Evolutionary conservation across 441 rosid species (phyloP).

Genomic region (Erodium trifolium): DNA sequence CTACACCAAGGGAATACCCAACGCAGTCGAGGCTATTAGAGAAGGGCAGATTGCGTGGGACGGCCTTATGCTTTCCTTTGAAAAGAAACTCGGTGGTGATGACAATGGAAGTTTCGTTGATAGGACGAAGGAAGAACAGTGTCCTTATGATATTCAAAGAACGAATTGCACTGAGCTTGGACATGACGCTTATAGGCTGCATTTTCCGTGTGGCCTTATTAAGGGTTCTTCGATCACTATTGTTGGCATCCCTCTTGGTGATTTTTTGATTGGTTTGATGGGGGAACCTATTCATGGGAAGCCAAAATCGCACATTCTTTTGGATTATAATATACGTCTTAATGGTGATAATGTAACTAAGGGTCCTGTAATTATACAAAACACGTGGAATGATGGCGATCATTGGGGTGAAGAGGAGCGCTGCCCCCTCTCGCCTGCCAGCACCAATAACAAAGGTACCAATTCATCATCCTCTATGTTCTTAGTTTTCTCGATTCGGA

Average conservation of each 20-base stretch:
- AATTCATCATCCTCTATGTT: not conserved
- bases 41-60: slow-evolving; percentile 31
- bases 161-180: slow-evolving; percentile 18
- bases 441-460: slow-evolving; percentile 28
- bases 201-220: slow-evolving; percentile 31
- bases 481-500: not conserved
- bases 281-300: slow-evolving; percentile 30
- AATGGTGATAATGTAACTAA: slow-evolving; percentile 30
- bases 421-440: slow-evolving; percentile 25
- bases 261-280: slow-evolving; percentile 29
- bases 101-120: slow-evolving; percentile 18
- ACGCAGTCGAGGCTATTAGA: slow-evolving; percentile 26
- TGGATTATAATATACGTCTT: slow-evolving; percentile 33
- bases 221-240: slow-evolving; percentile 32
- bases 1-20: slow-evolving; percentile 25
- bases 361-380: slow-evolving; percentile 33
- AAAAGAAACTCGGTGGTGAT: slow-evolving; percentile 20
- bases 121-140: slow-evolving; percentile 23
- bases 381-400: slow-evolving; percentile 30
- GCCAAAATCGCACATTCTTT: slow-evolving; percentile 26
- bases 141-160: slow-evolving; percentile 28
- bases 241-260: slow-evolving; percentile 29
- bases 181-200: slow-evolving; percentile 19
- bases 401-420: slow-evolving; percentile 37
- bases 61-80: slow-evolving; percentile 26